Evolutionary conservation across 805 yeast genomes (phyloP).

Genomic region (Starmerella cellae): DNA sequence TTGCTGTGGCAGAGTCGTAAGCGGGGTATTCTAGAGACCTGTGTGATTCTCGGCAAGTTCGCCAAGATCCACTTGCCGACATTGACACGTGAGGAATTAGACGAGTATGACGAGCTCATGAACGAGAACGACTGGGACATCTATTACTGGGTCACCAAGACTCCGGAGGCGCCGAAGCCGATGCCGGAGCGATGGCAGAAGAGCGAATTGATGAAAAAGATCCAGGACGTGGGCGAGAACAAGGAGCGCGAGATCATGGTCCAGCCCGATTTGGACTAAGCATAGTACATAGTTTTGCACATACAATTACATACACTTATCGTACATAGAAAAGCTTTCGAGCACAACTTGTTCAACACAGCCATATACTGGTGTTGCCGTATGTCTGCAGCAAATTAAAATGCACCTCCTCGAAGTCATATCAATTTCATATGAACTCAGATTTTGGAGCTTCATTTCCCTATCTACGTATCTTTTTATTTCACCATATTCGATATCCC

Average conservation of each 20-base stretch:
- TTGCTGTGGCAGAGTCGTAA: conserved; percentile 82
- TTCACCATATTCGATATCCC: too few relatives aligned
- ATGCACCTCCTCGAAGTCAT: too few relatives aligned
- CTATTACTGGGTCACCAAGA: conserved; percentile 91
- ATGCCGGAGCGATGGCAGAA: conserved; percentile 77
- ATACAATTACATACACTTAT: too few relatives aligned
- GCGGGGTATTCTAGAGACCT: conserved; percentile 91
- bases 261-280: conserved; percentile 58
- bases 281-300: too few relatives aligned
- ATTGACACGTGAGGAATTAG: conserved; percentile 52
- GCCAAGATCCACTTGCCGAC: conserved; percentile 57
- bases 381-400: too few relatives aligned
- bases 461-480: too few relatives aligned
- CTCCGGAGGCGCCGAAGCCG: conserved; percentile 59
- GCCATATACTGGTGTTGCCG: too few relatives aligned
- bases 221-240: conserved; percentile 66
- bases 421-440: too few relatives aligned
- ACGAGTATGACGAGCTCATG: conserved; percentile 68
- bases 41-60: conserved; percentile 68
- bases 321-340: too few relatives aligned
- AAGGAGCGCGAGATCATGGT: conserved; percentile 58
- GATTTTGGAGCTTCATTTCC: too few relatives aligned
- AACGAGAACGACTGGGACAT: conserved; percentile 99
- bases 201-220: conserved; percentile 44
- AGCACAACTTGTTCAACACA: too few relatives aligned